Evolutionary conservation across 495 filamentous ascomycete genomes (phyloP).

Genomic region (Thermochaetoides thermophila): DNA sequence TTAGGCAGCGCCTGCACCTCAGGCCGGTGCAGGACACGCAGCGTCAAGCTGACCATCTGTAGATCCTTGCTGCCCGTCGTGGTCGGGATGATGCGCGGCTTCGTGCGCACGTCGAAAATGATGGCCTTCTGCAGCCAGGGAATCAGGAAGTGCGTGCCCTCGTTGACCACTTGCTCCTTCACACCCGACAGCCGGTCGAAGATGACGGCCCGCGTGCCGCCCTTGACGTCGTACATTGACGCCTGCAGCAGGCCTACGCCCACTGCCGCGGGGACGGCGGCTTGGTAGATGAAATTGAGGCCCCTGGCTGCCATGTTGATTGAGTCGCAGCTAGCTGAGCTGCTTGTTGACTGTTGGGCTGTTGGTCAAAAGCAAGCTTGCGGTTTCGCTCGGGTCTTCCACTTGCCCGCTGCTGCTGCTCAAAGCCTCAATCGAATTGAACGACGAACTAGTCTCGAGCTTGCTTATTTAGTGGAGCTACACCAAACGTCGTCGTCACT

Average conservation of each 20-base stretch:
- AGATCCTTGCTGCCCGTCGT: conserved; percentile 97
- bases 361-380: neutral
- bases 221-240: conserved; percentile 92
- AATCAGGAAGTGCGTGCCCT: conserved; percentile 93
- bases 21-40: conserved; percentile 87
- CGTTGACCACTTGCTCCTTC: conserved; percentile 79
- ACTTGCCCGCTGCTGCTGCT: no score
- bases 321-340: no score
- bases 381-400: no score
- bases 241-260: conserved; percentile 48
- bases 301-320: conserved; percentile 39
- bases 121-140: conserved; percentile 94
- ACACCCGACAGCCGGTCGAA: conserved; percentile 92
- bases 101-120: conserved; percentile 94
- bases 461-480: no score
- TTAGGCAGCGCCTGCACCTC: conserved; percentile 85
- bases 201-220: conserved; percentile 88
- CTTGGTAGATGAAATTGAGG: conserved; percentile 50
- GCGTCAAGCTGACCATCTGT: conserved; percentile 98
- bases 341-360: conserved; percentile 7
- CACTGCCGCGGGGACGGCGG: conserved; percentile 54
- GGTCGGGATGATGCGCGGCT: conserved; percentile 93
- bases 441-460: no score
- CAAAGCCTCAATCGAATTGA: no score
- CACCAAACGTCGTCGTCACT: no score